Evolutionary conservation across 768 basidiomycete species (phyloP).

Genomic region (Kwoniella europaea): DNA sequence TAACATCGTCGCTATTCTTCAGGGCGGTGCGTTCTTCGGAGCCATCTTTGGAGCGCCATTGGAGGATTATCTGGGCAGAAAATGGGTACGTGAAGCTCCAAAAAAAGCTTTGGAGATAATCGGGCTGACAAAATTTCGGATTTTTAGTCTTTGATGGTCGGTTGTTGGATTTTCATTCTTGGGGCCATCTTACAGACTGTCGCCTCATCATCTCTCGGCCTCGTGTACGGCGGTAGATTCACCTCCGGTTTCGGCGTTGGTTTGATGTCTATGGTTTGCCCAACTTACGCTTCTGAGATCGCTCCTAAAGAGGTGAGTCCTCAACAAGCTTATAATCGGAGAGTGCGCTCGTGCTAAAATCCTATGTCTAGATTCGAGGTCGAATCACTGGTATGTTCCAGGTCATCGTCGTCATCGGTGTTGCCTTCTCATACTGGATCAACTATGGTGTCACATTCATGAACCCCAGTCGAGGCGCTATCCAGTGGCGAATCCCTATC

Average conservation of each 20-base stretch:
- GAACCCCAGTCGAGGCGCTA: constrained; percentile 18
- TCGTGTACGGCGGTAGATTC: constrained; percentile 76
- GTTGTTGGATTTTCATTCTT: constrained; percentile 68
- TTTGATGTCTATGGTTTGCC: constrained; percentile 70
- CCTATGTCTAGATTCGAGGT: constrained; percentile 53
- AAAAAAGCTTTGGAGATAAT: no score
- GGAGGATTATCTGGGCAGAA: constrained; percentile 65
- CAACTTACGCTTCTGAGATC: constrained; percentile 85
- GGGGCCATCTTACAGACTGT: constrained; percentile 61
- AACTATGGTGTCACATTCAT: constrained; percentile 48
- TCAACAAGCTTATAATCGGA: constrained; percentile 68
- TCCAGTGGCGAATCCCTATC: constrained; percentile 47
- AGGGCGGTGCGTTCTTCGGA: constrained; percentile 75
- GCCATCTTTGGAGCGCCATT: constrained; percentile 63
- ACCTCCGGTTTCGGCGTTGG: constrained; percentile 81
- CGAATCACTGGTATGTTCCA: constrained; percentile 82
- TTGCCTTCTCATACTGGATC: constrained; percentile 69
- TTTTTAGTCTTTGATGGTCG: constrained; percentile 65
- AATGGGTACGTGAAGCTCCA: constrained; percentile 49
- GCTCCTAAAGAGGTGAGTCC: constrained; percentile 85
- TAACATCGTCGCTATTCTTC: constrained; percentile 82
- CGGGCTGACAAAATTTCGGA: not conserved
- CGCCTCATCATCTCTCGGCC: constrained; percentile 47
- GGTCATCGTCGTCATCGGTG: constrained; percentile 81
- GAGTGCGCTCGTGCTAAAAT: not conserved